Evolutionary conservation across 495 filamentous ascomycete species (phyloP).

Genomic region (Lophiotrema nucula): DNA sequence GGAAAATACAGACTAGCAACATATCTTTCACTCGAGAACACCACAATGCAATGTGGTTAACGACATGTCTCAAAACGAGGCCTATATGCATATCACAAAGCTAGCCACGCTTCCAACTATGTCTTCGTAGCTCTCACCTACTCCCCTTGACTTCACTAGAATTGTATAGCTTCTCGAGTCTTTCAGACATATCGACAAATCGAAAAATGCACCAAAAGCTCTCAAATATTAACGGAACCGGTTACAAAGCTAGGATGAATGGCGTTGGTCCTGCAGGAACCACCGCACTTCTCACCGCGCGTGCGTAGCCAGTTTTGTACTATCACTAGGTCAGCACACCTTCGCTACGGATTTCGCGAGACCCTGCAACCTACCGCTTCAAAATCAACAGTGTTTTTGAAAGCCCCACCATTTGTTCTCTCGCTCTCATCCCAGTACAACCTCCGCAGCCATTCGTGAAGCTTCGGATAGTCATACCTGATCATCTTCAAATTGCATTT

Average conservation of each 20-base stretch:
- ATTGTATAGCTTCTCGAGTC: too few species aligned
- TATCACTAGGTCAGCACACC: background rate
- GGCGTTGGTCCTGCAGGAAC: slow-evolving; percentile 66
- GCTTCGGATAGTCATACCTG: slow-evolving; percentile 64
- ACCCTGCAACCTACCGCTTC: slow-evolving; percentile 26
- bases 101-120: too few species aligned
- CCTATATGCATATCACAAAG: too few species aligned
- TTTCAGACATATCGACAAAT: too few species aligned
- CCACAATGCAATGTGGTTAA: too few species aligned
- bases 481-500: slow-evolving; percentile 83
- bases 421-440: slow-evolving; percentile 68
- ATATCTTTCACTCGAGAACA: too few species aligned
- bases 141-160: too few species aligned
- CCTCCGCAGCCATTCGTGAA: slow-evolving; percentile 68
- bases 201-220: too few species aligned
- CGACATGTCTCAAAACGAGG: too few species aligned
- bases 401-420: slow-evolving; percentile 51
- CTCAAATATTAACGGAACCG: too few species aligned
- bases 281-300: slow-evolving; percentile 33
- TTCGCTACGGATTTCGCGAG: background rate
- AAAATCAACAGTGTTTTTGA: slow-evolving; percentile 69
- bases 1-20: too few species aligned
- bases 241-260: slow-evolving; percentile 48
- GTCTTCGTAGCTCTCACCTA: too few species aligned
- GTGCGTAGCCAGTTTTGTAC: slow-evolving; percentile 37